Evolutionary conservation across 2,329 filamentous ascomycete species (phyloP).

Genomic region (Lasiodiplodia hormozganensis): DNA sequence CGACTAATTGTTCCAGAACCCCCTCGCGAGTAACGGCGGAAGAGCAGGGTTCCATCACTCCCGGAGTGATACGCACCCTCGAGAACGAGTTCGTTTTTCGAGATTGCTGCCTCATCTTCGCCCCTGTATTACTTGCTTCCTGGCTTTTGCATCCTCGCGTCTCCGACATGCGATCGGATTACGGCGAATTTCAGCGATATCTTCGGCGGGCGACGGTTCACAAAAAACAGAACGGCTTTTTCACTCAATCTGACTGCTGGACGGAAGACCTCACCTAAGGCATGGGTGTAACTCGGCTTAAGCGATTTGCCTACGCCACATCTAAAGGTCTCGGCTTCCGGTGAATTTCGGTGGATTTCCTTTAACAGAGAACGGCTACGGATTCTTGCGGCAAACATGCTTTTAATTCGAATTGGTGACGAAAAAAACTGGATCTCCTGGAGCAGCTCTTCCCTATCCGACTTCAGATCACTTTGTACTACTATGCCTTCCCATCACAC

Average conservation of each 20-base stretch:
- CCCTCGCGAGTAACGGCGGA: slow-evolving; percentile 34
- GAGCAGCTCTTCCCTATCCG: slow-evolving; percentile 28
- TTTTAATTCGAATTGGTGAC: slow-evolving; percentile 31
- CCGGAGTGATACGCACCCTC: slow-evolving; percentile 21
- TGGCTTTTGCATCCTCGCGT: slow-evolving; percentile 24
- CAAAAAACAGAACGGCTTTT: slow-evolving; percentile 23
- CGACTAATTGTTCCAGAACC: slow-evolving; percentile 40
- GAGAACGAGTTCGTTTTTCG: slow-evolving; percentile 10
- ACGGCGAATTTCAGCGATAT: slow-evolving; percentile 28
- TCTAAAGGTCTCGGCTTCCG: slow-evolving; percentile 29
- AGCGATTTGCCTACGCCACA: slow-evolving; percentile 25
- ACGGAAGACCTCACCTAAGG: slow-evolving; percentile 26
- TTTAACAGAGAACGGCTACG: slow-evolving; percentile 35
- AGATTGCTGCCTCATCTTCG: slow-evolving; percentile 29
- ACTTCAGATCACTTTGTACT: slow-evolving; percentile 47
- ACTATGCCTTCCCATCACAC: slow-evolving; percentile 46
- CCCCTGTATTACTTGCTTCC: slow-evolving; percentile 29
- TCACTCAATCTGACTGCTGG: slow-evolving; percentile 27
- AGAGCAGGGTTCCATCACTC: slow-evolving; percentile 18
- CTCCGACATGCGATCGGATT: slow-evolving; percentile 18
- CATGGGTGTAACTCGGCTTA: slow-evolving; percentile 28
- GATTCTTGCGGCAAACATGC: slow-evolving; percentile 29
- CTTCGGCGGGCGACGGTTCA: slow-evolving; percentile 26
- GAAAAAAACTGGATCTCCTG: slow-evolving; percentile 30
- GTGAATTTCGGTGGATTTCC: slow-evolving; percentile 47